A percentile compares a stretch with the other conserved stretches of the same genome.
Conservation (phyloP, 2,329 filamentous ascomycete genomes). For the Fusarium nurragi region DNA sequence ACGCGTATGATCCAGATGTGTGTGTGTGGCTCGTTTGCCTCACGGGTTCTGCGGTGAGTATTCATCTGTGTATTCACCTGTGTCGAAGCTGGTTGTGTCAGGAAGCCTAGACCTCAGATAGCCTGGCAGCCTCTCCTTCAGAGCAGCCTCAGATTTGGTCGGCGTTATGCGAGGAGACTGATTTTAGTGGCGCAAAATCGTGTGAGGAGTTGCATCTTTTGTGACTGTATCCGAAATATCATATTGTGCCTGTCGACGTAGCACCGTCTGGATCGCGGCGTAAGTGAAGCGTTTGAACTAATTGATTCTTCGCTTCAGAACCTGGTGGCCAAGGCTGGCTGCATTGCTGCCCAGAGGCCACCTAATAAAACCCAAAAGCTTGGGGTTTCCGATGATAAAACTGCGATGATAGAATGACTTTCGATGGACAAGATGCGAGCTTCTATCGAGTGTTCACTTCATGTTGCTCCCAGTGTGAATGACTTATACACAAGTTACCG, state of each 20-base stretch:
- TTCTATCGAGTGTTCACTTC: neutral
- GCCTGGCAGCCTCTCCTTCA: neutral
- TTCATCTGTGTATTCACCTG: neutral
- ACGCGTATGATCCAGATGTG: neutral
- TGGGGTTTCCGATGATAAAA: conserved; percentile 13
- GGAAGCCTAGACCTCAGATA: neutral
- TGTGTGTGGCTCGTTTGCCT: conserved; percentile 7
- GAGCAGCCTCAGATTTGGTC: conserved; percentile 16
- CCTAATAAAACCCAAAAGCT: neutral
- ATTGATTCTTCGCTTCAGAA: neutral
- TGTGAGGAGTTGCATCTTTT: neutral
- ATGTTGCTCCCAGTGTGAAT: neutral
- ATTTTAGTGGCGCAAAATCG: neutral
- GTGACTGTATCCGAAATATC: neutral
- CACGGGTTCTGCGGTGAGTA: neutral
- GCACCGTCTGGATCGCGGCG: conserved; percentile 1
- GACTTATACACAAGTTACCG: neutral
- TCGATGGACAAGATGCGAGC: neutral
- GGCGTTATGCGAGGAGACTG: neutral
- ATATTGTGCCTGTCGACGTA: conserved; percentile 10
- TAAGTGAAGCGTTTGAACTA: conserved; percentile 16
- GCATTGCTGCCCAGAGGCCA: conserved; percentile 35
- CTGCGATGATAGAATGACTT: conserved; percentile 3
- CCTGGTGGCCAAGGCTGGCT: neutral
- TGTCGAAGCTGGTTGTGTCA: neutral